Evolutionary conservation across 371 early-diverging fungal species (phyloP), one percentile per base, ranked within the genome.

Genomic region (Apophysomyces elegans): DNA sequence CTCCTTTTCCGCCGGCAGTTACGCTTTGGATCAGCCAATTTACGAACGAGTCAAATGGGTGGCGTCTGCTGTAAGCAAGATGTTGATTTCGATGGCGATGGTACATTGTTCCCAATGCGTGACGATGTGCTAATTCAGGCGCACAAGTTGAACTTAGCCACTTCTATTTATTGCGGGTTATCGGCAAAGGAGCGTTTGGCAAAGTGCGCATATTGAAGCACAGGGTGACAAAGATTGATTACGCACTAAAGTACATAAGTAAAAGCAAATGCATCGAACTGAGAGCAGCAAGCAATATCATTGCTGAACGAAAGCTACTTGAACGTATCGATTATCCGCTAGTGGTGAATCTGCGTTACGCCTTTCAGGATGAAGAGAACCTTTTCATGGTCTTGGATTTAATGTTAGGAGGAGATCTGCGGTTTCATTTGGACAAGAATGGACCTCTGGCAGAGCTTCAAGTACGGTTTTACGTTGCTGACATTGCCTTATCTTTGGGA

Each of bases 341-440:
- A 43, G 70, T 86, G 37, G 85, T 88, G 18, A 91, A 91, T 73
- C 64, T 91, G 66, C 79, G 89, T 37, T 91, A 86, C 68, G 89
- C 91, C 5, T 92, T 92, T 67, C 91, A 92, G 74, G 92, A 92
- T 69, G 90, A 91, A 64, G 88, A 88, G 63, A 86, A 89, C 36
- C 67, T 92, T 64, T 92, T 88, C 65, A 88, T 92, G 89, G 88
- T 87, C 14, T 68, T 92, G 35, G 92, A 92, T 70, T 72, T 88
- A 32, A 90, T 89, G 89, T 66, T 85, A 11, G 95, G 95, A 57
- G 96, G 96, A 11, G 97, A 97, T 74, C 76, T 97, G 56, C 85
- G 92, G 4, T 89, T 88, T 45, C 90, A 90, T 67, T 69, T 91
- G n/a, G 86, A 90, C 35, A 75, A 86, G 13, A 68, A 77, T 39